These are phyloP conservation scores for Radiomyces spectabilis DNA, from an alignment of 192 early-diverging fungal species.

Conservation along the genomic window DNA sequence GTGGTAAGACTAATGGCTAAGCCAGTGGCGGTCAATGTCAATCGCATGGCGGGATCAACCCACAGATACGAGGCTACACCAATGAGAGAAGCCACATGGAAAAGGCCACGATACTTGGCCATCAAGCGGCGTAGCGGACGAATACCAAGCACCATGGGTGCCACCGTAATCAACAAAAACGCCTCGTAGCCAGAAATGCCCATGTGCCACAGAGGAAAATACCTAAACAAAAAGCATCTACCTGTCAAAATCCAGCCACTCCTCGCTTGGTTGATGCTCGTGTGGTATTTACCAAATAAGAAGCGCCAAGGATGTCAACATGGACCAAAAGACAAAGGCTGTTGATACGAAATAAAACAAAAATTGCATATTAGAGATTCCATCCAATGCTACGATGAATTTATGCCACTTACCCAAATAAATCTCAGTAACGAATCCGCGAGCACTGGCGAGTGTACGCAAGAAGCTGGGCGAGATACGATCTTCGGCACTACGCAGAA, in stretches of 20 bases:
- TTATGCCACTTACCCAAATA: constrained; percentile 49
- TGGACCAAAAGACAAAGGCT: constrained; percentile 80
- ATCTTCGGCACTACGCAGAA: constrained; percentile 9
- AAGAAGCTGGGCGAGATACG: constrained; percentile 10
- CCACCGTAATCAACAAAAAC: constrained; percentile 53
- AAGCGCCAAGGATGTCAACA: constrained; percentile 62
- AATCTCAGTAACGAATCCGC: constrained; percentile 49
- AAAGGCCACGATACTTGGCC: constrained; percentile 42
- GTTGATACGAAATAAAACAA: not conserved
- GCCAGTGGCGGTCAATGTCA: constrained; percentile 52
- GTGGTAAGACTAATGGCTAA: constrained; percentile 47
- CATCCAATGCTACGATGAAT: not conserved
- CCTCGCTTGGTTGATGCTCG: not conserved
- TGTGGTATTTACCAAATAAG: constrained; percentile 30
- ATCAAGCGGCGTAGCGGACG: constrained; percentile 42
- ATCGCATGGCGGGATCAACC: constrained; percentile 44
- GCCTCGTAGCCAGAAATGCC: constrained; percentile 77
- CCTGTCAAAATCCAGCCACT: not conserved
- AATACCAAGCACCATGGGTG: constrained; percentile 53
- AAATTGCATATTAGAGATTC: not conserved
- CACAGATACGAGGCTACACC: constrained; percentile 59
- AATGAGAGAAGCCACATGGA: constrained; percentile 49
- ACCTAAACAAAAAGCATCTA: constrained; percentile 42
- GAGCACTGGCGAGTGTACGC: constrained; percentile 1
- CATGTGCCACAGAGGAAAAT: constrained; percentile 84